Conservation (phyloP, 257 asterid genomes). For the Nicotiana noctiflora region DNA sequence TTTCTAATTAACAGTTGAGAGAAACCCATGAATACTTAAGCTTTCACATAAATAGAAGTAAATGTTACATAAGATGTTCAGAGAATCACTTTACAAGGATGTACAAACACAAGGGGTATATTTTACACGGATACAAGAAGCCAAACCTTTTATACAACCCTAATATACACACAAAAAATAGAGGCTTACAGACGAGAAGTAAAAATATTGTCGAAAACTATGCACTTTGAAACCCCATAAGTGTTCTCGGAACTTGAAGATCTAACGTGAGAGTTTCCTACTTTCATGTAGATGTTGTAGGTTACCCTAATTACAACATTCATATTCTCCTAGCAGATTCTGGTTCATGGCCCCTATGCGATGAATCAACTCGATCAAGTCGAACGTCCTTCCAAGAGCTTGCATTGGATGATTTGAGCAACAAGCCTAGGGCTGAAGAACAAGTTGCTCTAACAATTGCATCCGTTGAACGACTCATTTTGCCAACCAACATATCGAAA, state of each 20-base stretch:
- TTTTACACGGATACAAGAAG: background rate
- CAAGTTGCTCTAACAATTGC: conserved; percentile 89
- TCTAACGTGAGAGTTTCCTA: background rate
- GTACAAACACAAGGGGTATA: background rate
- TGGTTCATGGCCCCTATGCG: conserved; percentile 33
- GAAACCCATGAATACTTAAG: background rate
- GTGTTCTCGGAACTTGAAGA: background rate
- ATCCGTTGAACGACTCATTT: conserved; percentile 67
- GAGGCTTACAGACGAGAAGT: background rate
- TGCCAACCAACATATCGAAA: conserved; percentile 66
- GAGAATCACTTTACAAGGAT: background rate
- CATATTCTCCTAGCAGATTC: conserved; percentile 20
- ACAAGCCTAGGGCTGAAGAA: conserved; percentile 71
- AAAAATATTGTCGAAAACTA: background rate
- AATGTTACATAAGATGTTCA: background rate
- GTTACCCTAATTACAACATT: background rate
- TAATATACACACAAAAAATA: background rate
- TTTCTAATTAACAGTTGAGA: background rate
- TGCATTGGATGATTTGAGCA: conserved; percentile 63
- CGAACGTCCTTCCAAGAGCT: conserved; percentile 69
- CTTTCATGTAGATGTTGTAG: background rate
- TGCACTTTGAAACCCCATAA: background rate
- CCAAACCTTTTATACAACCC: background rate
- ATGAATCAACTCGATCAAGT: conserved; percentile 38
- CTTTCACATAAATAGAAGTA: background rate